phyloP scores from a whole-genome alignment of 106 monocot species.

The Acanthochlamys bracteata region DNA sequence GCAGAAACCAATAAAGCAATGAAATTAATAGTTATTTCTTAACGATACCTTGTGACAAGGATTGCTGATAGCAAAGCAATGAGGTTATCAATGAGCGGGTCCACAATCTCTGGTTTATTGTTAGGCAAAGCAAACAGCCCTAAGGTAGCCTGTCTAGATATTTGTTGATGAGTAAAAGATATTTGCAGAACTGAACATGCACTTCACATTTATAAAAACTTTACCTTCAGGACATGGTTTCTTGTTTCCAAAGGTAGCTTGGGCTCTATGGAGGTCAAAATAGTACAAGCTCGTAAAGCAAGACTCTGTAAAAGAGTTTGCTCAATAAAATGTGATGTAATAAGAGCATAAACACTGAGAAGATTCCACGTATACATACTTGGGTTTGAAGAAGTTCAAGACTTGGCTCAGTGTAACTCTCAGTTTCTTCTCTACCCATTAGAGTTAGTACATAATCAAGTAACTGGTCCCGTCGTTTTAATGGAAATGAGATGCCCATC shows the following conservation, averaged over 20 bases:
- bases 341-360: neutral
- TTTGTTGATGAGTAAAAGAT: neutral
- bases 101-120: conserved; percentile 65
- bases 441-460: conserved; percentile 90
- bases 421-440: conserved; percentile 85
- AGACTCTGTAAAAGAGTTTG: conserved; percentile 57
- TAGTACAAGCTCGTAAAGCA: conserved; percentile 90
- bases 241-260: conserved; percentile 86
- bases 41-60: conserved; percentile 75
- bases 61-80: conserved; percentile 83
- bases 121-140: conserved; percentile 77
- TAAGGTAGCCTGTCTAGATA: conserved; percentile 69
- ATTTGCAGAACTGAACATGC: neutral
- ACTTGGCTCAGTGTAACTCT: conserved; percentile 53
- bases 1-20: neutral
- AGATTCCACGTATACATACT: conserved; percentile 20
- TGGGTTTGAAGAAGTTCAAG: conserved; percentile 81
- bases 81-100: conserved; percentile 79
- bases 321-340: too few species aligned
- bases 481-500: conserved; percentile 79
- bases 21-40: neutral
- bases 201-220: neutral
- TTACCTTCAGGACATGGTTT: conserved; percentile 91
- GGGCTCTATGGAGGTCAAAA: conserved; percentile 87
- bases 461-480: conserved; percentile 84